phyloP scores from a whole-genome alignment of 768 basidiomycete species.

The Kwoniella sp. region DNA sequence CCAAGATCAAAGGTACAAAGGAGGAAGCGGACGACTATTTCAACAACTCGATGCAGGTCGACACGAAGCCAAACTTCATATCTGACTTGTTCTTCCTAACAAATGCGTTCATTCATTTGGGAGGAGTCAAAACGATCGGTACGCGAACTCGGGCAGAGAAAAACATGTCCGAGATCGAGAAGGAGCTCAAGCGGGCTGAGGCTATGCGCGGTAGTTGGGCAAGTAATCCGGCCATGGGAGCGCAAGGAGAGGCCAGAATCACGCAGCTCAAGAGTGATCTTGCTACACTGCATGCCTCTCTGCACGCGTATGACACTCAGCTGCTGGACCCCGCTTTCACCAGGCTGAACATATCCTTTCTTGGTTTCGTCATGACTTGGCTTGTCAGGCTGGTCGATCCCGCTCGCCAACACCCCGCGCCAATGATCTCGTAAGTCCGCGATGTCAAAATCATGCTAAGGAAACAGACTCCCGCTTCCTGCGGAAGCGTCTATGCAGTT shows the following conservation, averaged over 20 bases:
- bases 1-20: slow-evolving; percentile 85
- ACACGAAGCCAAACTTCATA: slow-evolving; percentile 80
- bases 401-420: slow-evolving; percentile 66
- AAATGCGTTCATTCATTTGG: slow-evolving; percentile 82
- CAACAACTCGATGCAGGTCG: slow-evolving; percentile 54
- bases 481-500: slow-evolving; percentile 78
- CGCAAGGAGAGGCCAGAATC: slow-evolving; percentile 71
- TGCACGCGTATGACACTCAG: slow-evolving; percentile 78
- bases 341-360: slow-evolving; percentile 72
- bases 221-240: slow-evolving; percentile 69
- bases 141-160: slow-evolving; percentile 57
- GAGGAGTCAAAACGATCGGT: slow-evolving; percentile 74
- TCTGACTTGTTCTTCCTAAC: slow-evolving; percentile 90
- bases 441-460: slow-evolving; percentile 2
- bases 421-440: slow-evolving; percentile 61
- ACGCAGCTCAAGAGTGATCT: slow-evolving; percentile 67
- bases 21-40: slow-evolving; percentile 78
- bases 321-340: slow-evolving; percentile 80
- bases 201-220: slow-evolving; percentile 72
- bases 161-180: slow-evolving; percentile 58
- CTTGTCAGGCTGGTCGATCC: slow-evolving; percentile 86
- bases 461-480: slow-evolving; percentile 73
- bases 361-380: slow-evolving; percentile 90
- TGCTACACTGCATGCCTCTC: slow-evolving; percentile 64
- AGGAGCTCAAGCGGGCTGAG: slow-evolving; percentile 70